Evolutionary conservation across 768 basidiomycete species (phyloP).

Genomic region (Lactifluus hygrophoroides): DNA sequence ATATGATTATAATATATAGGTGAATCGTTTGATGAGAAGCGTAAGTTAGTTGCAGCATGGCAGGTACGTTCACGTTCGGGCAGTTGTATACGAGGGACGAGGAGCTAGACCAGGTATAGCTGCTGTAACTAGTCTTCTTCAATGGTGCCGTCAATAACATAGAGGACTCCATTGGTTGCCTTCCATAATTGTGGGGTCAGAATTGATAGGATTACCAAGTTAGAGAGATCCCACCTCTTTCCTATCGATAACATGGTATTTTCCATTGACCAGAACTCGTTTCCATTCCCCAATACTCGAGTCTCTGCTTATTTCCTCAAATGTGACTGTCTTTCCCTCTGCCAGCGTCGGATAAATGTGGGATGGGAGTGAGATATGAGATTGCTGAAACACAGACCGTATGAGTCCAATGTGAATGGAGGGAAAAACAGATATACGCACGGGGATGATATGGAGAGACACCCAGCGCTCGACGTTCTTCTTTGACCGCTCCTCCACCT

Average conservation of each 20-base stretch:
- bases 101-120: not conserved
- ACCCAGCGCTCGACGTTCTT: conserved; percentile 75
- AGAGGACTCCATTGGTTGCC: conserved; percentile 50
- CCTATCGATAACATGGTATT: conserved; percentile 46
- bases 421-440: conserved; percentile 29
- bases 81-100: not conserved
- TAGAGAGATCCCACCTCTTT: conserved; percentile 44
- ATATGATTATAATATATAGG: not conserved
- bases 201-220: not conserved
- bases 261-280: conserved; percentile 47
- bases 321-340: conserved; percentile 47
- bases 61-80: not conserved
- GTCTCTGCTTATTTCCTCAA: conserved; percentile 34
- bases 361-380: conserved; percentile 39
- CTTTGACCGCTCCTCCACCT: conserved; percentile 51
- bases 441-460: conserved; percentile 76
- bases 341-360: conserved; percentile 50
- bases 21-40: not conserved
- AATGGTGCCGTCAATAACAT: conserved; percentile 50
- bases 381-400: conserved; percentile 30
- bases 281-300: conserved; percentile 45
- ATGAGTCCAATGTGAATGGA: not conserved
- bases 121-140: conserved; percentile 22
- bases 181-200: conserved; percentile 22
- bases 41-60: not conserved